Conservation (phyloP, 2,329 filamentous ascomycete genomes). For the Magnaporthales sp. region DNA sequence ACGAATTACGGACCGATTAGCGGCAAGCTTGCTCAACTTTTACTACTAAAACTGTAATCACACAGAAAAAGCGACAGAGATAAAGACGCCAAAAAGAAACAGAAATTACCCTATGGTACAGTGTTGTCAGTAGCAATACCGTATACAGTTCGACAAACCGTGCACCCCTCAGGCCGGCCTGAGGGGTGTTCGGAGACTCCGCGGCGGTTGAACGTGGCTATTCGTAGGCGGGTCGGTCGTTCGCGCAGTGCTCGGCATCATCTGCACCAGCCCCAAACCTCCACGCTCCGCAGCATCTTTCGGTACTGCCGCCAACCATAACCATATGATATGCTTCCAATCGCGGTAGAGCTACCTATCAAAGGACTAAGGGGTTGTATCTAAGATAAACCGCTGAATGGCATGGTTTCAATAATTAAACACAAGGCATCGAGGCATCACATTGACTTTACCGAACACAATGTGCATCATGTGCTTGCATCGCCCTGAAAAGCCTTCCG, state of each 20-base stretch:
- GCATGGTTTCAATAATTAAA: background rate
- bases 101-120: background rate
- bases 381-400: too few relatives aligned
- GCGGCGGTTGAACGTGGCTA: background rate
- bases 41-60: background rate
- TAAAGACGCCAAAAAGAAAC: background rate
- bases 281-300: background rate
- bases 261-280: background rate
- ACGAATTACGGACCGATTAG: background rate
- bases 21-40: background rate
- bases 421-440: background rate
- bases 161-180: background rate
- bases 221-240: background rate
- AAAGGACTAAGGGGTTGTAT: background rate
- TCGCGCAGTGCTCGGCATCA: background rate
- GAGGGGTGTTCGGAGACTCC: background rate
- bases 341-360: too few relatives aligned
- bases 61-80: background rate
- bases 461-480: background rate
- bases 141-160: background rate
- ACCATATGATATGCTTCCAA: too few relatives aligned
- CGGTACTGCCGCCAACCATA: background rate
- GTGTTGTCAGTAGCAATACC: too few relatives aligned
- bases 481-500: background rate
- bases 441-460: background rate